Conservation (phyloP, 768 basidiomycete genomes). For the Atractiella rhizophila region DNA sequence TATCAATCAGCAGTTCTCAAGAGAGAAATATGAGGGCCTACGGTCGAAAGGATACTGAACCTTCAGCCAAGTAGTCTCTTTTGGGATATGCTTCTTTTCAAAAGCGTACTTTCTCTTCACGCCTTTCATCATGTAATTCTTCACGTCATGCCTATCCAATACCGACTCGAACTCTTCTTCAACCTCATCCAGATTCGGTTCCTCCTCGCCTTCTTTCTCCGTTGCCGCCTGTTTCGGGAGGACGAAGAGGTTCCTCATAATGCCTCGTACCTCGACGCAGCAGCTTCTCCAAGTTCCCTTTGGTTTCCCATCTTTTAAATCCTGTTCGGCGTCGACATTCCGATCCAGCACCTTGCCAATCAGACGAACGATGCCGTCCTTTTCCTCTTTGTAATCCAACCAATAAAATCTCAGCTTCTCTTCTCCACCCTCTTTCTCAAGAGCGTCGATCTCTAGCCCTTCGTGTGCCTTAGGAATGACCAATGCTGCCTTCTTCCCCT, state of each 20-base stretch:
- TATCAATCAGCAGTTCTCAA: not conserved
- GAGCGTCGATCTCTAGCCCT: conserved; percentile 24
- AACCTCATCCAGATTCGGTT: not conserved
- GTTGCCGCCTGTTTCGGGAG: conserved; percentile 36
- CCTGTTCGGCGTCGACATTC: conserved; percentile 24
- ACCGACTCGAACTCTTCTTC: conserved; percentile 49
- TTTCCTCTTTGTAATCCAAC: conserved; percentile 81
- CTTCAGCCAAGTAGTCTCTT: conserved; percentile 66
- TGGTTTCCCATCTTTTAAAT: conserved; percentile 24
- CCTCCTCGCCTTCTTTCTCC: not conserved
- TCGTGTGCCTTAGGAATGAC: not conserved
- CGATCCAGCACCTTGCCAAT: conserved; percentile 76
- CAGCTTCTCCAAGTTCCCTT: conserved; percentile 42
- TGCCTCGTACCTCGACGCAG: conserved; percentile 56
- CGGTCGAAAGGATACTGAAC: conserved; percentile 74
- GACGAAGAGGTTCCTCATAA: conserved; percentile 75
- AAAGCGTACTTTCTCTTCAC: conserved; percentile 83
- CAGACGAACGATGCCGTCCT: conserved; percentile 55
- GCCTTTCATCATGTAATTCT: conserved; percentile 52
- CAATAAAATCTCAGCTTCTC: conserved; percentile 78
- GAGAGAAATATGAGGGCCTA: conserved; percentile 21
- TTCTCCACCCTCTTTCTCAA: conserved; percentile 68
- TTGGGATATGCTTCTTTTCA: conserved; percentile 53
- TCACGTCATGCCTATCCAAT: conserved; percentile 43
- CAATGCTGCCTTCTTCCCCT: conserved; percentile 6